Evolutionary conservation across 305 asterid species (phyloP).

Genomic region (Plantago coronopus): DNA sequence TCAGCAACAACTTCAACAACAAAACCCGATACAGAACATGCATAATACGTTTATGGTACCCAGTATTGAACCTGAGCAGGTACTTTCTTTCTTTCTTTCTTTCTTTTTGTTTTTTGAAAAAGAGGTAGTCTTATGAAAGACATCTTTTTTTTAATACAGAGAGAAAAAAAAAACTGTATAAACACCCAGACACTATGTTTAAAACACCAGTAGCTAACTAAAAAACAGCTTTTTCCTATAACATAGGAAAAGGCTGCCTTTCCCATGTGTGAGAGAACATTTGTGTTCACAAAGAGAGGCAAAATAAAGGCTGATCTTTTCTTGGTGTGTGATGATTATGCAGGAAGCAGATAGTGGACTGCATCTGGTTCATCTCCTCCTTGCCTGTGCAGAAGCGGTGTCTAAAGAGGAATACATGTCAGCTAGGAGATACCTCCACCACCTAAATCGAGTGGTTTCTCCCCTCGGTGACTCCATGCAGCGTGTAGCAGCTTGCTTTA

Average conservation of each 20-base stretch:
- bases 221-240: too few species aligned
- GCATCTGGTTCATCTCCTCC: slow-evolving; percentile 73
- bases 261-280: background rate
- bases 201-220: too few species aligned
- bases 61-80: slow-evolving; percentile 57
- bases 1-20: slow-evolving; percentile 27
- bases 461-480: slow-evolving; percentile 83
- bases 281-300: background rate
- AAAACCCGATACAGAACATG: slow-evolving; percentile 34
- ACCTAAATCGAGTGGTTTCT: slow-evolving; percentile 66
- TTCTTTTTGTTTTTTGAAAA: too few species aligned
- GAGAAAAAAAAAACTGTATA: too few species aligned
- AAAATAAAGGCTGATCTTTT: slow-evolving; percentile 10
- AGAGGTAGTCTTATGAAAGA: too few species aligned
- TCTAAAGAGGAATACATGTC: slow-evolving; percentile 78
- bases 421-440: slow-evolving; percentile 67
- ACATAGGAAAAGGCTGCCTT: too few species aligned
- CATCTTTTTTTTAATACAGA: too few species aligned
- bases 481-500: slow-evolving; percentile 70
- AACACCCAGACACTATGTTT: too few species aligned
- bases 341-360: slow-evolving; percentile 78
- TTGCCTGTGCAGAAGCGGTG: slow-evolving; percentile 82
- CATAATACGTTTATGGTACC: slow-evolving; percentile 52
- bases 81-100: too few species aligned
- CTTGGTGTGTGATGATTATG: background rate